Percentiles rank a stretch among this genome's conserved stretches.
Conservation (phyloP, 257 asterid species). For the Petunia axillaris region DNA sequence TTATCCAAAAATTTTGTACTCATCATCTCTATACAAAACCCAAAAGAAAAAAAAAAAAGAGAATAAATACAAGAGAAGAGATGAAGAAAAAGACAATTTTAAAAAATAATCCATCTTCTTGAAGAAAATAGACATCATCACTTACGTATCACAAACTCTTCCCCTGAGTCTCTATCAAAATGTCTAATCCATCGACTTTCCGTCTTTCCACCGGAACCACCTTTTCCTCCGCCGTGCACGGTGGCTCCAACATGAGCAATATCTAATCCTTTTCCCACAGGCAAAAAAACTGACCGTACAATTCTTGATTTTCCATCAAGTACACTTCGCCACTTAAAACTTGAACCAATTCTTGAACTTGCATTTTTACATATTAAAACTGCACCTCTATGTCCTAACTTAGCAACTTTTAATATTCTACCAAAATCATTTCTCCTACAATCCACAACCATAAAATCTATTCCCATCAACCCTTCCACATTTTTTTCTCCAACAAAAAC, state of each 20-base stretch:
- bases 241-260: slow-evolving; percentile 70
- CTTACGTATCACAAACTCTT: slow-evolving; percentile 46
- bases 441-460: slow-evolving; percentile 79
- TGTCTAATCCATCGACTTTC: slow-evolving; percentile 65
- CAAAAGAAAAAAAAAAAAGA: background rate
- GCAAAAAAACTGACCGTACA: slow-evolving; percentile 71
- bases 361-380: slow-evolving; percentile 83
- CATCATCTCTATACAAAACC: background rate
- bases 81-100: too few relatives aligned
- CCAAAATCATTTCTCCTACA: slow-evolving; percentile 47
- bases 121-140: background rate
- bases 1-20: slow-evolving; percentile 1
- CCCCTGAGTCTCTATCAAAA: slow-evolving; percentile 60
- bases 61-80: background rate
- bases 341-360: slow-evolving; percentile 47
- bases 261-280: slow-evolving; percentile 86
- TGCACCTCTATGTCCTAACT: slow-evolving; percentile 73
- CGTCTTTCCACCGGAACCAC: slow-evolving; percentile 21
- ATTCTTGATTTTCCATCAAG: slow-evolving; percentile 57
- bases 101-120: background rate
- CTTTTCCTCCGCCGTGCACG: slow-evolving; percentile 46
- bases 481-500: slow-evolving; percentile 48
- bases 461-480: slow-evolving; percentile 49
- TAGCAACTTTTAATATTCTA: slow-evolving; percentile 57
- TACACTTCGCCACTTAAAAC: slow-evolving; percentile 66